phyloP scores from a whole-genome alignment of 176 grass and related monocot species.

The Aegilops sharonensis region DNA sequence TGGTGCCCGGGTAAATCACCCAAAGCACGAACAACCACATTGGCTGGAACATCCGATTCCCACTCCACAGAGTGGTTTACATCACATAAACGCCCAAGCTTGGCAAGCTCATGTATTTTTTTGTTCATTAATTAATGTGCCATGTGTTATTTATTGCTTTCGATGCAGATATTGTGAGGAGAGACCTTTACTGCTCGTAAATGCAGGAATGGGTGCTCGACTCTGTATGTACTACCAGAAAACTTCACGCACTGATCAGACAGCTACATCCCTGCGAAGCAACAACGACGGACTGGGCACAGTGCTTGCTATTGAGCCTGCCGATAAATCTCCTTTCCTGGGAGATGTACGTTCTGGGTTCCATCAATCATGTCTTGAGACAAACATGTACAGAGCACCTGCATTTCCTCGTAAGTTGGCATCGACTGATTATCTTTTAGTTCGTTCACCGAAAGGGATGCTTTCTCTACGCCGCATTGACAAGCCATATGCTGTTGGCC shows the following conservation, averaged over 20 bases:
- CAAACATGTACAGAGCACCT: conserved; percentile 92
- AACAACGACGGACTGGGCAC: conserved; percentile 61
- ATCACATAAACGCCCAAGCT: too few species aligned
- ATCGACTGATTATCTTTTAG: conserved; percentile 84
- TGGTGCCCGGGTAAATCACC: too few species aligned
- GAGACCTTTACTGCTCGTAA: conserved; percentile 78
- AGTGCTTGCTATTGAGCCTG: conserved; percentile 76
- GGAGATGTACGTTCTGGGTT: conserved; percentile 69
- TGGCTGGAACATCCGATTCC: too few species aligned
- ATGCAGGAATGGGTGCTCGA: conserved; percentile 92
- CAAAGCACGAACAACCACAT: too few species aligned
- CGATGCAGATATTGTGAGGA: conserved; percentile 89
- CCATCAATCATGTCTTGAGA: conserved; percentile 84
- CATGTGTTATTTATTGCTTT: conserved; percentile 6
- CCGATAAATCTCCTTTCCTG: conserved; percentile 94
- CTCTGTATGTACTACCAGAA: conserved; percentile 97
- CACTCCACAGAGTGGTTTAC: too few species aligned
- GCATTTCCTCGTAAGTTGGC: conserved; percentile 82
- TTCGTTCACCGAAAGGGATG: conserved; percentile 78
- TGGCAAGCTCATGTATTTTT: conserved; percentile 1
- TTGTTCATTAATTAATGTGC: conserved; percentile 5
- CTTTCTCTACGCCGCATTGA: conserved; percentile 86
- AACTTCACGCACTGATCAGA: conserved; percentile 59
- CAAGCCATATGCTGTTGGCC: conserved; percentile 82
- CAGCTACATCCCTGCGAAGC: conserved; percentile 62